phyloP scores from a whole-genome alignment of 2,329 filamentous ascomycete species.

The Lithohypha guttulata region DNA sequence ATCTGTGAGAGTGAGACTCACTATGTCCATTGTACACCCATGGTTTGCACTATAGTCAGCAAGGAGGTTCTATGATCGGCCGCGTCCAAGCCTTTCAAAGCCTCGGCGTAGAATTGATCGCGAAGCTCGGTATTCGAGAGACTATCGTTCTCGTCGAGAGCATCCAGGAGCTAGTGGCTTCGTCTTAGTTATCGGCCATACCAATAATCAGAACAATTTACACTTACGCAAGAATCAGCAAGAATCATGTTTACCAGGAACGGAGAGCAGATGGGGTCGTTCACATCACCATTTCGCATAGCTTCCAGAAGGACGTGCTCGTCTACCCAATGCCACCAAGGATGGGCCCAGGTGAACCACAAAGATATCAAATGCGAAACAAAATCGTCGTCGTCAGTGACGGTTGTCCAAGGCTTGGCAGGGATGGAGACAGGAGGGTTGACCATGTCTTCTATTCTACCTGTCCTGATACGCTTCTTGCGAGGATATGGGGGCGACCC shows the following conservation, averaged over 20 bases:
- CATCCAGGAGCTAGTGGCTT: slow-evolving; percentile 22
- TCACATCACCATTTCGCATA: slow-evolving; percentile 25
- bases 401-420: slow-evolving; percentile 27
- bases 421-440: slow-evolving; percentile 24
- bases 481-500: too few species aligned
- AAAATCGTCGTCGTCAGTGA: slow-evolving; percentile 26
- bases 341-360: slow-evolving; percentile 27
- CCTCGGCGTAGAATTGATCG: slow-evolving; percentile 27
- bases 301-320: slow-evolving; percentile 26
- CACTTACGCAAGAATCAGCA: slow-evolving; percentile 25
- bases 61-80: slow-evolving; percentile 26
- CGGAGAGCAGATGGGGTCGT: slow-evolving; percentile 23
- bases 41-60: slow-evolving; percentile 25
- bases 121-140: slow-evolving; percentile 20
- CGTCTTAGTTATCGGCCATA: slow-evolving; percentile 12
- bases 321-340: slow-evolving; percentile 25
- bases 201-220: slow-evolving; percentile 1
- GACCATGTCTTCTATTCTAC: slow-evolving; percentile 22
- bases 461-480: too few species aligned
- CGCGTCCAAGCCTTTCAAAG: slow-evolving; percentile 24
- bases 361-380: slow-evolving; percentile 27
- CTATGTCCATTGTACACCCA: slow-evolving; percentile 24
- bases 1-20: slow-evolving; percentile 12
- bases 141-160: slow-evolving; percentile 21
- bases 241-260: slow-evolving; percentile 25